Conservation (phyloP, 345 rosid species). For the Psidium friedrichsthalianum region DNA sequence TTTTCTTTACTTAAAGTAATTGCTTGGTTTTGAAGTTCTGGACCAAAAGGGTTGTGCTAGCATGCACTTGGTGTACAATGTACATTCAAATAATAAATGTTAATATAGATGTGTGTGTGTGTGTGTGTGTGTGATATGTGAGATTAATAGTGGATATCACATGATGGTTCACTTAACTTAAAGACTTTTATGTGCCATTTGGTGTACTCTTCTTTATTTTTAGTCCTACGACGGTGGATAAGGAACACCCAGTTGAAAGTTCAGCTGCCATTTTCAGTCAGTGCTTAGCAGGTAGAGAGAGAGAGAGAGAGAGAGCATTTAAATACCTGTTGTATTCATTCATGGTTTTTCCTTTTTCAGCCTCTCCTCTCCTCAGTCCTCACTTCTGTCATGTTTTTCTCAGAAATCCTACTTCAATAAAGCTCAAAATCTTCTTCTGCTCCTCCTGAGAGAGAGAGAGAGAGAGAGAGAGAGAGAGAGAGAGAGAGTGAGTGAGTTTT, state of each 20-base stretch:
- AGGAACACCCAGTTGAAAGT: constrained; percentile 2
- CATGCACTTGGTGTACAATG: not conserved
- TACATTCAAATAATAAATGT: not conserved
- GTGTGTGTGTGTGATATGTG: not conserved
- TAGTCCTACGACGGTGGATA: constrained; percentile 4
- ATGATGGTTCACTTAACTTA: not conserved
- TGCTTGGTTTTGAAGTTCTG: not conserved
- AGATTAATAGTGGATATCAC: not conserved
- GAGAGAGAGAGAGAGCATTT: constrained; percentile 3
- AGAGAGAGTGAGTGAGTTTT: not conserved
- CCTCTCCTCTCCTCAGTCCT: constrained; percentile 7
- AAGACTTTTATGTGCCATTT: not conserved
- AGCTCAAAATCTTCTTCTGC: constrained; percentile 12
- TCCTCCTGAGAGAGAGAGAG: not conserved
- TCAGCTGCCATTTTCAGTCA: not conserved
- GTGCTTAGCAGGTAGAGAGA: not conserved
- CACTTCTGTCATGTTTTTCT: constrained; percentile 8
- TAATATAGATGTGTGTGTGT: not conserved
- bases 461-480: not conserved
- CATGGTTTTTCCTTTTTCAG: constrained; percentile 26
- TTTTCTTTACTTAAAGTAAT: not conserved
- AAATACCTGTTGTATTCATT: constrained; percentile 21
- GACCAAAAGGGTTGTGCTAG: not conserved
- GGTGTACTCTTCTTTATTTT: not conserved
- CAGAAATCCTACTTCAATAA: constrained; percentile 1